Evolutionary conservation across 192 early-diverging fungal species (phyloP).

Genomic region (Rhizophagus clarus): DNA sequence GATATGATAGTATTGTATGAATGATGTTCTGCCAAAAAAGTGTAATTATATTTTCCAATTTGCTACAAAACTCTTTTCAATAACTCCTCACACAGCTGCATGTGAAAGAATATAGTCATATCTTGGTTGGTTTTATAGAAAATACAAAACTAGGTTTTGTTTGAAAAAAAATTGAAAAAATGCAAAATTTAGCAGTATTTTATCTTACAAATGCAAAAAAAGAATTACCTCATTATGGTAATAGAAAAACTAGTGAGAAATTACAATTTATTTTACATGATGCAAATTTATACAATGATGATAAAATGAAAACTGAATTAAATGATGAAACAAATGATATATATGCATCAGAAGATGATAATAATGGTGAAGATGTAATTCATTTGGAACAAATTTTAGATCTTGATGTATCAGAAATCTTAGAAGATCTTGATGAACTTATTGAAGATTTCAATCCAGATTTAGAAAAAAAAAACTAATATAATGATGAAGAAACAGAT

Average conservation of each 20-base stretch:
- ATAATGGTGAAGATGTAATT: neutral
- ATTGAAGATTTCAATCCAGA: neutral
- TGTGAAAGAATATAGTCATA: neutral
- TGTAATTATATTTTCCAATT: neutral
- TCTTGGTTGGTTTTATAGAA: neutral
- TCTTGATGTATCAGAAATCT: neutral
- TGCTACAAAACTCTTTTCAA: neutral
- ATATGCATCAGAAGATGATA: neutral
- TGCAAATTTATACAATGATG: neutral
- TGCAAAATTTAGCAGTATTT: slow-evolving; percentile 3
- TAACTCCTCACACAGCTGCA: neutral
- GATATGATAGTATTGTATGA: neutral
- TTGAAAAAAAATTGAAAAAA: neutral
- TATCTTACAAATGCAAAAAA: slow-evolving; percentile 3
- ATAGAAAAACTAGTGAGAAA: too few relatives aligned
- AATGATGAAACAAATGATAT: neutral
- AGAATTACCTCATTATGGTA: too few relatives aligned
- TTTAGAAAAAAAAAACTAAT: neutral
- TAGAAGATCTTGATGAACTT: neutral
- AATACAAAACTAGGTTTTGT: neutral
- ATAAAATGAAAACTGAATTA: neutral
- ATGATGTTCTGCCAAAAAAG: neutral
- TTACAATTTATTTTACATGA: too few relatives aligned
- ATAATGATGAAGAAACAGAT: neutral
- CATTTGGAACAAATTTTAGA: neutral